Conservation (phyloP, 2,329 filamentous ascomycete genomes). For the Chrysoporthe austroafricana region DNA sequence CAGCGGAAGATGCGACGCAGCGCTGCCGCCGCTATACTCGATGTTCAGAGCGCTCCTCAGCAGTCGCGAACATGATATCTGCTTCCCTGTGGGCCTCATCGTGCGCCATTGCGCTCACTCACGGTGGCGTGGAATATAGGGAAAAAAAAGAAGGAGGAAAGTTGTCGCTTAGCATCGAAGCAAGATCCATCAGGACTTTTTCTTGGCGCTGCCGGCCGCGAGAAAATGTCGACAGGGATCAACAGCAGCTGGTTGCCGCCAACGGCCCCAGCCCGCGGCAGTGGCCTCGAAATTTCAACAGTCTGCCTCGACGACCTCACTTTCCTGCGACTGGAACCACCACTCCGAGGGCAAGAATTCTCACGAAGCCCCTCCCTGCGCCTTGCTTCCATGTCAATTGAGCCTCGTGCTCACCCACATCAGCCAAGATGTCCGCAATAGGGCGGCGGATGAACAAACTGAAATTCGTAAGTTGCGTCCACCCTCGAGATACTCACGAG, state of each 20-base stretch:
- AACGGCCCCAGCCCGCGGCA: conserved; percentile 13
- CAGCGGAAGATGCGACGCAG: conserved; percentile 23
- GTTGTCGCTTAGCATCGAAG: background rate
- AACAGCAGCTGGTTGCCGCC: conserved; percentile 4
- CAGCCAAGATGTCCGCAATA: conserved; percentile 46
- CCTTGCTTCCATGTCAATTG: background rate
- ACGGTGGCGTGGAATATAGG: background rate
- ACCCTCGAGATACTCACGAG: conserved; percentile 7
- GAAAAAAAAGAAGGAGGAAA: background rate
- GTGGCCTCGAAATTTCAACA: conserved; percentile 17
- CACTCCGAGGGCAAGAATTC: background rate
- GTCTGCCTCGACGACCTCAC: background rate
- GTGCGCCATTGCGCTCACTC: conserved; percentile 1
- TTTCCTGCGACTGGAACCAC: background rate
- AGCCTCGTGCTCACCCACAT: conserved; percentile 24
- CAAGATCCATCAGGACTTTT: conserved; percentile 2
- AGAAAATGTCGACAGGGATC: conserved; percentile 19
- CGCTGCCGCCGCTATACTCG: conserved; percentile 14
- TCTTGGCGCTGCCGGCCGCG: conserved; percentile 21
- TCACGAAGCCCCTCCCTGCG: background rate
- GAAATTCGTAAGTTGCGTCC: conserved; percentile 62
- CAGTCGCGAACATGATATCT: conserved; percentile 29
- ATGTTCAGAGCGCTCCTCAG: conserved; percentile 23
- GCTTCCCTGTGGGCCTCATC: conserved; percentile 21
- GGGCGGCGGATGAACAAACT: conserved; percentile 75